Conservation (phyloP, 2,329 filamentous ascomycete genomes). For the Paramyrothecium sp. region DNA sequence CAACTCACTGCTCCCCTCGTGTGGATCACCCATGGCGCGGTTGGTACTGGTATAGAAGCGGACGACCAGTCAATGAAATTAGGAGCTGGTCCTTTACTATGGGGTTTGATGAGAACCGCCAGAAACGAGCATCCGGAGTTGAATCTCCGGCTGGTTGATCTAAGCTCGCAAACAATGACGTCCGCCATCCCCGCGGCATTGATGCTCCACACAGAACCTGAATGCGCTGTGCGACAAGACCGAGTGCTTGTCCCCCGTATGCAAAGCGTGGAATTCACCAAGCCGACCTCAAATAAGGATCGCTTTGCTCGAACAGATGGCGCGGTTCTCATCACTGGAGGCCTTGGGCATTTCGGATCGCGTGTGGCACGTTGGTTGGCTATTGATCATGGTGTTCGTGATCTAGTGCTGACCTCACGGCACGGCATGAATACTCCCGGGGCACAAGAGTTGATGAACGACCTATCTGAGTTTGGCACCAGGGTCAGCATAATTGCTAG, state of each 20-base stretch:
- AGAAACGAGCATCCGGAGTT: slow-evolving; percentile 13
- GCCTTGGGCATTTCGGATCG: slow-evolving; percentile 10
- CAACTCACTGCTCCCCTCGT: neutral
- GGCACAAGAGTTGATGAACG: slow-evolving; percentile 4
- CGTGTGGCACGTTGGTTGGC: slow-evolving; percentile 10
- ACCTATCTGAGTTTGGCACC: slow-evolving; percentile 10
- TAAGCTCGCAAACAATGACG: neutral
- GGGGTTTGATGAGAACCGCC: slow-evolving; percentile 15
- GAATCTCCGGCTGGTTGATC: slow-evolving; percentile 12
- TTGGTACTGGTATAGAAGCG: neutral
- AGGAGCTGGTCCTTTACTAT: slow-evolving; percentile 4
- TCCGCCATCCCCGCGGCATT: neutral
- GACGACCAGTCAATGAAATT: neutral
- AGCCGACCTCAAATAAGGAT: neutral
- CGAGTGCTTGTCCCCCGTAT: slow-evolving; percentile 11
- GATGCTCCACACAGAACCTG: slow-evolving; percentile 5
- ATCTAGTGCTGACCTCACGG: slow-evolving; percentile 11
- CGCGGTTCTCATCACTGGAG: slow-evolving; percentile 13
- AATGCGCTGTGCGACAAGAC: slow-evolving; percentile 9
- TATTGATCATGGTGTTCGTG: slow-evolving; percentile 5
- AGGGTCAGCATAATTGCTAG: slow-evolving; percentile 7
- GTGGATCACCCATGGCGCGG: neutral
- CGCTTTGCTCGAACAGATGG: slow-evolving; percentile 9
- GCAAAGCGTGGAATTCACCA: neutral
- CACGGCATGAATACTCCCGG: slow-evolving; percentile 6